Percentiles rank a stretch among this genome's conserved stretches.
Conservation (phyloP, 2,329 filamentous ascomycete species). For the Epichloe bromicola region DNA sequence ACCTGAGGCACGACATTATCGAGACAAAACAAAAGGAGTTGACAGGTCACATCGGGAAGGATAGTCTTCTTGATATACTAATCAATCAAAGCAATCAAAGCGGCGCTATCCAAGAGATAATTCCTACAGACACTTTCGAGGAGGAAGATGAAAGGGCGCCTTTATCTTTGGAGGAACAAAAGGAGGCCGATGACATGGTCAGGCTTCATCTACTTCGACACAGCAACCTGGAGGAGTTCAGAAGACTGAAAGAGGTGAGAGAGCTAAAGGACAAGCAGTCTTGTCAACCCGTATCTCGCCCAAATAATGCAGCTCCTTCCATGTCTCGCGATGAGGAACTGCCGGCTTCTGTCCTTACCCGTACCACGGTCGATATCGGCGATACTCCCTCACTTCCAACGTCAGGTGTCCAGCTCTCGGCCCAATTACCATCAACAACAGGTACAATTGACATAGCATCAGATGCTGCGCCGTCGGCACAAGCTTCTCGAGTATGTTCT, state of each 20-base stretch:
- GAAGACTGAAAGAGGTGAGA: slow-evolving; percentile 11
- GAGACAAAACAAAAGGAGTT: slow-evolving; percentile 39
- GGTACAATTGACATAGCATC: neutral
- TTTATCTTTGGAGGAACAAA: slow-evolving; percentile 48
- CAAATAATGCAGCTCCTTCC: neutral
- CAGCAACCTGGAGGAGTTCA: slow-evolving; percentile 20
- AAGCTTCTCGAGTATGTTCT: neutral
- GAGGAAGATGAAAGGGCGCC: slow-evolving; percentile 45
- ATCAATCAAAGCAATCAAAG: slow-evolving; percentile 18
- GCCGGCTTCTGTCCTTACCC: neutral
- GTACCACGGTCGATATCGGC: neutral
- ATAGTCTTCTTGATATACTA: slow-evolving; percentile 43
- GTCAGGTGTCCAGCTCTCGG: neutral
- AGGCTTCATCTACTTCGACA: slow-evolving; percentile 20
- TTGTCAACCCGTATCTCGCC: neutral
- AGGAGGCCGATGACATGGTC: slow-evolving; percentile 34
- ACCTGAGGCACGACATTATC: slow-evolving; percentile 48
- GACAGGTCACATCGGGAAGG: slow-evolving; percentile 43
- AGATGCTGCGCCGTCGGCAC: neutral
- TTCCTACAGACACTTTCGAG: slow-evolving; percentile 60
- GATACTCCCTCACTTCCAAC: neutral
- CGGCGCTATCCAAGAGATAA: slow-evolving; percentile 39
- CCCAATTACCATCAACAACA: neutral
- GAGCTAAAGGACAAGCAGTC: slow-evolving; percentile 1
- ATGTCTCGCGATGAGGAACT: neutral